phyloP scores from a whole-genome alignment of 2,329 filamentous ascomycete genomes.

The Cordyceps cateniannulata region DNA sequence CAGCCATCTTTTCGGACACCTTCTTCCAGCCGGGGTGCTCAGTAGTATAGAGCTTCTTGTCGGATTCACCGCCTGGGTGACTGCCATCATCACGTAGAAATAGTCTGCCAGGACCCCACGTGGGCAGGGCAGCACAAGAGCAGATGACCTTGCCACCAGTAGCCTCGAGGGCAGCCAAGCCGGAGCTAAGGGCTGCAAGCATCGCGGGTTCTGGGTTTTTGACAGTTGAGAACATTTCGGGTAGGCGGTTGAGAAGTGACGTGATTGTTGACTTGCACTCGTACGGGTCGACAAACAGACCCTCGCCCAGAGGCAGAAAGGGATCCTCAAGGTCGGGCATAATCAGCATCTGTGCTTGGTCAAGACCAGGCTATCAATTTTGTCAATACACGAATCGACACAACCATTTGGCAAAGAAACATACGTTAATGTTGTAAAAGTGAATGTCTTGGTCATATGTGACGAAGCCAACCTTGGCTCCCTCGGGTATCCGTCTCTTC shows the following conservation, averaged over 20 bases:
- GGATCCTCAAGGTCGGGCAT: slow-evolving; percentile 97
- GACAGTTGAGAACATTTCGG: slow-evolving; percentile 76
- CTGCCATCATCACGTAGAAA: slow-evolving; percentile 86
- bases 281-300: slow-evolving; percentile 89
- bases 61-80: slow-evolving; percentile 75
- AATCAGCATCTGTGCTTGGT: slow-evolving; percentile 94
- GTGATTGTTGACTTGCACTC: slow-evolving; percentile 84
- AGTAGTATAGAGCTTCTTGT: slow-evolving; percentile 86
- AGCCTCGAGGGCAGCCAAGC: slow-evolving; percentile 71
- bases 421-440: slow-evolving; percentile 89
- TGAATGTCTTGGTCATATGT: slow-evolving; percentile 96
- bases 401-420: slow-evolving; percentile 25
- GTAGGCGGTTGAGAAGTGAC: slow-evolving; percentile 76
- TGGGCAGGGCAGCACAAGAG: slow-evolving; percentile 80
- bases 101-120: slow-evolving; percentile 81
- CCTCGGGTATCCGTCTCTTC: slow-evolving; percentile 60
- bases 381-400: not conserved
- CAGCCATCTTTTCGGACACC: slow-evolving; percentile 78
- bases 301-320: slow-evolving; percentile 85
- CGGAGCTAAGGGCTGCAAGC: slow-evolving; percentile 76
- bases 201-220: slow-evolving; percentile 90
- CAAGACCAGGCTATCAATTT: slow-evolving; percentile 56
- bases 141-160: slow-evolving; percentile 92
- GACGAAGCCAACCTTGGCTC: slow-evolving; percentile 86
- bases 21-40: slow-evolving; percentile 88